phyloP scores from a whole-genome alignment of 257 asterid species.

The Solanum stenotomum region DNA sequence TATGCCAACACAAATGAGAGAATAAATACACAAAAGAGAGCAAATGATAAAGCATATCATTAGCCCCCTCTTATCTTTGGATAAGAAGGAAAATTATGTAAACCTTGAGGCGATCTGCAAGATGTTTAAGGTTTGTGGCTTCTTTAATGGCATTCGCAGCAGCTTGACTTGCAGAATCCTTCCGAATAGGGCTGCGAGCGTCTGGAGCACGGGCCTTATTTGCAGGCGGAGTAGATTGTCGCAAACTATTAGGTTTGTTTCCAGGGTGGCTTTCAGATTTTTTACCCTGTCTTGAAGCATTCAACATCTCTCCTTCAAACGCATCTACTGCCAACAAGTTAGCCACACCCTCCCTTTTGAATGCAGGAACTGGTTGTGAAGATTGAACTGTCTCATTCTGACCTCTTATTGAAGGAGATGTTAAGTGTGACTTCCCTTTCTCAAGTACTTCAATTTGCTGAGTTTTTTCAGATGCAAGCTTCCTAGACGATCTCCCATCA shows the following conservation, averaged over 20 bases:
- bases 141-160: slow-evolving; percentile 83
- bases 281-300: slow-evolving; percentile 41
- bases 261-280: slow-evolving; percentile 49
- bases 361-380: slow-evolving; percentile 38
- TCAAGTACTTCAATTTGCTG: slow-evolving; percentile 35
- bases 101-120: slow-evolving; percentile 95
- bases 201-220: slow-evolving; percentile 54
- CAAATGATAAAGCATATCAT: not conserved
- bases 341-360: slow-evolving; percentile 46
- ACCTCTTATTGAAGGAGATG: slow-evolving; percentile 65
- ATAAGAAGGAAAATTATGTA: not conserved
- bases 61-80: not conserved
- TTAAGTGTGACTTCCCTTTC: slow-evolving; percentile 51
- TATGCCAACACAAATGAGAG: slow-evolving; percentile 7
- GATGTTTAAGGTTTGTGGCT: slow-evolving; percentile 90
- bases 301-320: slow-evolving; percentile 29
- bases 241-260: slow-evolving; percentile 24
- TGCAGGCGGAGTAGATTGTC: slow-evolving; percentile 53
- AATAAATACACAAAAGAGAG: not conserved
- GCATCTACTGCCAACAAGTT: slow-evolving; percentile 28
- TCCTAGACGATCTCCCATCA: slow-evolving; percentile 42
- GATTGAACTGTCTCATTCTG: slow-evolving; percentile 39
- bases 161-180: slow-evolving; percentile 78
- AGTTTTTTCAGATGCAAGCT: slow-evolving; percentile 21
- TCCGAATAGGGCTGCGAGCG: slow-evolving; percentile 71